Percentiles rank a stretch among this genome's conserved stretches.
These are phyloP conservation scores for Mucor ambiguus DNA, from an alignment of 371 early-diverging fungal species.

Conservation along the genomic window DNA sequence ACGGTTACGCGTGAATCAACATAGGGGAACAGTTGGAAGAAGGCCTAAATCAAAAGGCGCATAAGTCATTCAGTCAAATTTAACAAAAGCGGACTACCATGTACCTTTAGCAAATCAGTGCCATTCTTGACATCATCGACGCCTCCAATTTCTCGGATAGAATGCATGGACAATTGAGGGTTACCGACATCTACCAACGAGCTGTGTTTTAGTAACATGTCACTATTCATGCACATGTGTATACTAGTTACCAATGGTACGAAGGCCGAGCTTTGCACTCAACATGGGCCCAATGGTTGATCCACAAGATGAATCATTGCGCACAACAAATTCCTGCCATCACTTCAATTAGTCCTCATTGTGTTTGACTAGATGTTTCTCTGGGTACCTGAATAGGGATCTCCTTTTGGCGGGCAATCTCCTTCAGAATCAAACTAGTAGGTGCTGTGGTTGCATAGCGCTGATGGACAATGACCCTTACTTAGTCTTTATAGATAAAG, in stretches of 20 bases:
- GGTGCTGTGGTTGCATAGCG: constrained; percentile 94
- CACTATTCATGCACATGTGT: not conserved
- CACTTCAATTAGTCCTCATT: no score
- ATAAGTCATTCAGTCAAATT: not conserved
- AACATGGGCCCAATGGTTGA: constrained; percentile 97
- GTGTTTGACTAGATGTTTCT: no score
- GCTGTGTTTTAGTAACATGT: not conserved
- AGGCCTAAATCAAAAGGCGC: constrained; percentile 2
- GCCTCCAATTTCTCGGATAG: constrained; percentile 94
- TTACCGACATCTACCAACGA: constrained; percentile 82
- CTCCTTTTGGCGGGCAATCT: constrained; percentile 72
- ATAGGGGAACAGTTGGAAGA: constrained; percentile 29
- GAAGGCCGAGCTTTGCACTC: constrained; percentile 90
- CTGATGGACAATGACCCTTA: constrained; percentile 4
- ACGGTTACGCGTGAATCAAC: constrained; percentile 21
- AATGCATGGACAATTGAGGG: constrained; percentile 96
- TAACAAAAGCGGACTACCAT: not conserved
- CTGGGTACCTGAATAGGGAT: constrained; percentile 84
- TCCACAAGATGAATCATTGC: constrained; percentile 94
- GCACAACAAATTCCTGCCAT: constrained; percentile 91
- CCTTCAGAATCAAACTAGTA: constrained; percentile 80
- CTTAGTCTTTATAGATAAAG: not conserved
- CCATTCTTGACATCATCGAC: constrained; percentile 86
- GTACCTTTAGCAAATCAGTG: constrained; percentile 76
- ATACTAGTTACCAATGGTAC: constrained; percentile 78